phyloP scores from a whole-genome alignment of 1,284 basidiomycete genomes.

The Cutaneotrichosporon mucoides region DNA sequence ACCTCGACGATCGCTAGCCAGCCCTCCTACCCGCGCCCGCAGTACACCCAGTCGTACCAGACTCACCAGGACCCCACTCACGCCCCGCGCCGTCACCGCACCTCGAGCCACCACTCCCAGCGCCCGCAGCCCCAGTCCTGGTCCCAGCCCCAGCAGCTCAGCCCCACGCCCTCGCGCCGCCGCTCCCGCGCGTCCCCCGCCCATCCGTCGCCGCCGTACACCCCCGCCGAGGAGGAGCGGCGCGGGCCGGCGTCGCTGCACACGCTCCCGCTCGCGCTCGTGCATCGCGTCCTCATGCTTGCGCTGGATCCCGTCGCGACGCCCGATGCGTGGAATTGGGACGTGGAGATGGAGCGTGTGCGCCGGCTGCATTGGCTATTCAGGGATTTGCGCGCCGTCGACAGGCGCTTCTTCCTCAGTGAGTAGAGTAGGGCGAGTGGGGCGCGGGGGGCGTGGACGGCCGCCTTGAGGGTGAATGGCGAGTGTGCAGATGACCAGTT shows the following conservation, averaged over 20 bases:
- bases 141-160: no score
- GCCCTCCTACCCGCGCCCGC: no score
- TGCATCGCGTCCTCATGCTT: conserved; percentile 32
- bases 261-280: conserved; percentile 30
- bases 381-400: conserved; percentile 29
- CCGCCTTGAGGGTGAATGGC: no score
- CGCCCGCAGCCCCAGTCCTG: no score
- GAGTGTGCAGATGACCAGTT: no score
- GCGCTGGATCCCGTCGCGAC: conserved; percentile 36
- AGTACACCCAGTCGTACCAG: no score
- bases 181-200: background rate
- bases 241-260: background rate
- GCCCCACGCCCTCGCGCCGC: no score
- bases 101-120: no score
- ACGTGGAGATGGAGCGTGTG: conserved; percentile 33
- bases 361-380: conserved; percentile 33
- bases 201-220: background rate
- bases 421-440: conserved; percentile 2
- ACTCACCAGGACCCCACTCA: no score
- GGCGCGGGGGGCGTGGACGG: no score
- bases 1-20: no score
- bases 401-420: conserved; percentile 40
- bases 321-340: conserved; percentile 28
- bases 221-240: background rate
- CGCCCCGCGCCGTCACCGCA: no score